Conservation (phyloP, 768 basidiomycete species). For the Podaxis pistillaris region DNA sequence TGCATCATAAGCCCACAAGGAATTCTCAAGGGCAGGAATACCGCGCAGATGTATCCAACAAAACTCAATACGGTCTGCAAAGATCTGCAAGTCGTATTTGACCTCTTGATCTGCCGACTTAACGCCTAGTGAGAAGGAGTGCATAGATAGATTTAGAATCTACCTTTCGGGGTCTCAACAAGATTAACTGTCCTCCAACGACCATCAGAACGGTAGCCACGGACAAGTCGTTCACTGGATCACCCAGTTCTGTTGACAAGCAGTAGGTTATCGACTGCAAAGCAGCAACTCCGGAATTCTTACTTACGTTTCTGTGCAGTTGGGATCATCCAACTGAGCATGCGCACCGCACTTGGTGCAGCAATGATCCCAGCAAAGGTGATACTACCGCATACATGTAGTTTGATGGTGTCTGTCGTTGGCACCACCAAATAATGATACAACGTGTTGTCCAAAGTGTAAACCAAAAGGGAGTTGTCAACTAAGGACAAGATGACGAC, state of each 20-base stretch:
- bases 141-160: neutral
- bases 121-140: neutral
- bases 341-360: constrained; percentile 78
- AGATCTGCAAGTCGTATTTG: constrained; percentile 95
- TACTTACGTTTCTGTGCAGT: constrained; percentile 84
- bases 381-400: constrained; percentile 93
- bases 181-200: constrained; percentile 85
- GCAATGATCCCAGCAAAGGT: constrained; percentile 89
- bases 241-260: constrained; percentile 73
- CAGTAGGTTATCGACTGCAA: constrained; percentile 14
- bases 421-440: constrained; percentile 91
- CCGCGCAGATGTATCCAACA: constrained; percentile 98
- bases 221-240: constrained; percentile 88
- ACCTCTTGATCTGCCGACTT: constrained; percentile 86
- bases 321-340: constrained; percentile 97
- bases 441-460: constrained; percentile 91
- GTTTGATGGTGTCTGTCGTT: constrained; percentile 75
- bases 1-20: constrained; percentile 96
- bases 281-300: neutral
- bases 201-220: constrained; percentile 96
- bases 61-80: constrained; percentile 95
- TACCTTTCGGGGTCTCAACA: constrained; percentile 88
- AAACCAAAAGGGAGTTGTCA: constrained; percentile 93
- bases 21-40: constrained; percentile 92
- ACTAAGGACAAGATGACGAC: constrained; percentile 88